Evolutionary conservation across 768 basidiomycete genomes (phyloP), one percentile per base, ranked within the genome.

Genomic region (Boletus reticuloceps): DNA sequence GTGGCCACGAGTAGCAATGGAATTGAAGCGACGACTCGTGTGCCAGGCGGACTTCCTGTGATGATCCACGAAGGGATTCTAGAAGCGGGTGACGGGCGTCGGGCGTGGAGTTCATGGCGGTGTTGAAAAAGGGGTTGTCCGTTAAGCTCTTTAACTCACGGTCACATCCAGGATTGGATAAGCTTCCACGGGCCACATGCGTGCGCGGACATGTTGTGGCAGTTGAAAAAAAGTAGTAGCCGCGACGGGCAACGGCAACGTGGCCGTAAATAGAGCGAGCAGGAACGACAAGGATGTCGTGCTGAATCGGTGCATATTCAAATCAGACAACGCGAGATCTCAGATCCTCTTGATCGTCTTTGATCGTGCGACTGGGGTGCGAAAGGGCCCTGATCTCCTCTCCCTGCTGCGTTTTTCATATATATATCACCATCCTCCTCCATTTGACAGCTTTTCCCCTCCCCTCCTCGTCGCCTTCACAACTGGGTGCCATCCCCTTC

Each of bases 341-440:
- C 68, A 66, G 65, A 66, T 66, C 64, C 58, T n/a, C 75, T 63
- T 81, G 82, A 82, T 82, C 80, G 81, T 79, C 81, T 81, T 65
- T 82, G 81, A 82, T 81, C 80, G 79, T 80, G 81, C 77, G 79
- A 82, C 69, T 67, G 76, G 77, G 76, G 69, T 64, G 67, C 66
- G 68, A 66, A 66, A 14, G 66, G 64, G 62, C 75, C 74, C 71
- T 76, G 73, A 74, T 76, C 72, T 72, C 73, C 69, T 64, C 73
- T 69, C 62, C 65, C 72, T 53, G 63, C 74, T 66, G 68, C 62
- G 46, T 67, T 66, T 66, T 70, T 73, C 72, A 76, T 82, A 81
- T 84, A 83, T 82, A 82, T 81, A 82, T 78, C 76, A 73, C 74
- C 68, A 72, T 73, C 65, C 76, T 69, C 66, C 65, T 67, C 60